Evolutionary conservation across 2,329 filamentous ascomycete species (phyloP).

Genomic region (Verticillium longisporum): DNA sequence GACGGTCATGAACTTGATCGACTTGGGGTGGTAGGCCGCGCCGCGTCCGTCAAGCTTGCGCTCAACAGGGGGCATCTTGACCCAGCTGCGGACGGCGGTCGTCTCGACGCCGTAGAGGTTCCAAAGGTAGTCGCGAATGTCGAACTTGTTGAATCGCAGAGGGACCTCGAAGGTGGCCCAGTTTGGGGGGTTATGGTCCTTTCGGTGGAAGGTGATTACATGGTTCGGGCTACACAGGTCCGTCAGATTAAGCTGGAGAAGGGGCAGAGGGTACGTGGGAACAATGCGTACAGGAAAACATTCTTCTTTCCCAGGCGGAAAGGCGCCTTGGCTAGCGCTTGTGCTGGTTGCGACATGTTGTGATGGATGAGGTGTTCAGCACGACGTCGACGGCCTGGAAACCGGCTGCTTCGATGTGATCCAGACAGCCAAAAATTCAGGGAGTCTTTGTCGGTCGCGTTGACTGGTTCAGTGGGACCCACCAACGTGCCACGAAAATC

Average conservation of each 20-base stretch:
- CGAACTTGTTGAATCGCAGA: conserved; percentile 89
- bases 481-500: background rate
- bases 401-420: background rate
- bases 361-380: background rate
- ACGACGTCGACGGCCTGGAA: background rate
- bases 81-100: conserved; percentile 67
- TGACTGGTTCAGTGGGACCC: conserved; percentile 6
- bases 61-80: conserved; percentile 57
- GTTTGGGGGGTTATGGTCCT: conserved; percentile 64
- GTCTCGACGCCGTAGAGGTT: conserved; percentile 75
- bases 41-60: conserved; percentile 41
- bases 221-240: conserved; percentile 62
- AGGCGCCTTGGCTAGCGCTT: conserved; percentile 26
- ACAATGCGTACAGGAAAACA: conserved; percentile 44
- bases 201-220: conserved; percentile 69
- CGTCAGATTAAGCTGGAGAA: background rate
- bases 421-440: conserved; percentile 7
- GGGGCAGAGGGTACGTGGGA: background rate
- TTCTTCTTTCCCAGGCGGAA: conserved; percentile 47
- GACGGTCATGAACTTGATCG: conserved; percentile 89
- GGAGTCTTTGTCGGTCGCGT: background rate
- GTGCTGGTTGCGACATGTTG: conserved; percentile 33
- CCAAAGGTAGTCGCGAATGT: conserved; percentile 90
- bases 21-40: conserved; percentile 61
- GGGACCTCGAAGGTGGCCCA: conserved; percentile 89